Base-by-base conservation (phyloP, 108 stramenopile species). In the Mediolabrus comicus region DNA sequence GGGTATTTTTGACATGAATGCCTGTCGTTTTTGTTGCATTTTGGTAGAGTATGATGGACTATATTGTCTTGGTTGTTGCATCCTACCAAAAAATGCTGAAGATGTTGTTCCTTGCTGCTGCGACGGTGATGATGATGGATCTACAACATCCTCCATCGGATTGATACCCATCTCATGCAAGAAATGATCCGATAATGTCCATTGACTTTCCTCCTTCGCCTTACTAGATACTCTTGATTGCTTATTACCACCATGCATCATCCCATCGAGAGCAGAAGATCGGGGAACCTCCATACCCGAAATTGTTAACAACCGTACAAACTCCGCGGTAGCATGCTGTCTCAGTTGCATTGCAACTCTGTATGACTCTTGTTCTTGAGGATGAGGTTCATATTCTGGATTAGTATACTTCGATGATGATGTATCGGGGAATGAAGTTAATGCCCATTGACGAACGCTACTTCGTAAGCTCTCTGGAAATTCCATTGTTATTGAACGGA, bases 201-300 rank as follows among this genome's bases (percentile, higher is more conserved):
- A 77, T 60, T 61, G 53, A 4, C 52, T 43, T 33, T 56, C 13
- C 0, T 57, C 31, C 36, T 62, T 57, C 41, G 13, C 49, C 41
- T 25, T 4, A 5, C 39, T 9, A 9, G 35, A 31, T 51, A 22
- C 17, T 36, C 26, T 57, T 22, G 62, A 11, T 3, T 36, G 12
- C 0, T 26, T 27, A 0, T 24, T 52, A 22, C 51, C 31, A 13
- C 27, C 22, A 14, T 57, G 30, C 30, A 29, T 27, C 54, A 25
- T 62, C 13, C 39, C 61, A 51, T 46, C 26, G 0, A 3, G 26
- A 3, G 11, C 49, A 30, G n/a, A 30, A 22, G 43, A 56, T 62
- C 13, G 14, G 7, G 81, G 86, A 30, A 80, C 59, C 25, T 85
- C 71, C 73, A 90, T 67, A 36, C 88, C 88, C n/a, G 92, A 88